phyloP scores from a whole-genome alignment of 805 yeast genomes.

The Metschnikowia gelsemii region DNA sequence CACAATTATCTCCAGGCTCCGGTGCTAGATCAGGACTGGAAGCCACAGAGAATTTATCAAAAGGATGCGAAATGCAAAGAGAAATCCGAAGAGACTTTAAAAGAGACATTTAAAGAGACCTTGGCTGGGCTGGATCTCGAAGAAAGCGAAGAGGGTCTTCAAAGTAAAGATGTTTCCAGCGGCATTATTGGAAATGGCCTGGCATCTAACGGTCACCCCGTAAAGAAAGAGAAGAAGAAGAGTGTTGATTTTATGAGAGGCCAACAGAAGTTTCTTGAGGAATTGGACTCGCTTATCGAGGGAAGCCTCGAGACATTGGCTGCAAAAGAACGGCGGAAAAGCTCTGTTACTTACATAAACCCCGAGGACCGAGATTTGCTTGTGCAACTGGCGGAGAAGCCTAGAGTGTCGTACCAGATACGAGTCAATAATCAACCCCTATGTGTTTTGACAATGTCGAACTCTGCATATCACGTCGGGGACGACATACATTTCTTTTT shows the following conservation, averaged over 20 bases:
- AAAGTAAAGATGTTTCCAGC: too few species aligned
- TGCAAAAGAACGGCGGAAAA: slow-evolving; percentile 32
- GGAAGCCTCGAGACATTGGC: slow-evolving; percentile 36
- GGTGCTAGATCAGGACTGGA: slow-evolving; percentile 33
- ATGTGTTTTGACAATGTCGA: slow-evolving; percentile 34
- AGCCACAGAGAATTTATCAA: slow-evolving; percentile 8
- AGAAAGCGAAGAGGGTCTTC: too few species aligned
- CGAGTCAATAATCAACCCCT: slow-evolving; percentile 32
- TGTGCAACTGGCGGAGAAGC: slow-evolving; percentile 15
- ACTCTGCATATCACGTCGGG: slow-evolving; percentile 38
- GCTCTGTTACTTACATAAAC: slow-evolving; percentile 21
- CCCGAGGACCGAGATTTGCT: slow-evolving; percentile 15
- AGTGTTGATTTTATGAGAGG: too few species aligned
- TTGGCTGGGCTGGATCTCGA: too few species aligned
- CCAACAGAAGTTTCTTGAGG: slow-evolving; percentile 27
- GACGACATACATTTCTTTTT: slow-evolving; percentile 37
- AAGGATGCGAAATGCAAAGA: not conserved
- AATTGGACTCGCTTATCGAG: slow-evolving; percentile 32
- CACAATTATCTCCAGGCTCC: slow-evolving; percentile 28
- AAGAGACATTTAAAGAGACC: too few species aligned
- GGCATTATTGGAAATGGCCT: not conserved
- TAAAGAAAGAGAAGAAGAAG: slow-evolving; percentile 5
- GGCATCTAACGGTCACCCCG: not conserved
- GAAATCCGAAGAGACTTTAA: not conserved
- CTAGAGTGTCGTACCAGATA: slow-evolving; percentile 30